These are phyloP conservation scores for Tricholomella constricta DNA, from an alignment of 768 basidiomycete genomes.

Conservation along the genomic window DNA sequence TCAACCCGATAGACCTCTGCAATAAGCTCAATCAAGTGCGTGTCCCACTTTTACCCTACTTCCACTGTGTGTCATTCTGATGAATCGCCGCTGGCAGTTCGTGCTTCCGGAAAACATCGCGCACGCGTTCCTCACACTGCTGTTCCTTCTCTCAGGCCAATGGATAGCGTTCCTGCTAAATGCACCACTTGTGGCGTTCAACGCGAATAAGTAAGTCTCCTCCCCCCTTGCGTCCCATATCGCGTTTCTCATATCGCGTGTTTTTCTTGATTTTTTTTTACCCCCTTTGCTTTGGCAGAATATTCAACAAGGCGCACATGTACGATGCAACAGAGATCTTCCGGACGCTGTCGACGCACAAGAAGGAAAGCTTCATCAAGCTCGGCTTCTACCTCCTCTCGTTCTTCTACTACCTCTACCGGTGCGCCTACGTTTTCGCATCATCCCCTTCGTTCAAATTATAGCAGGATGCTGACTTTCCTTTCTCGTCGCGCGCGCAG, in stretches of 20 bases:
- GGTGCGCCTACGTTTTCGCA: no score
- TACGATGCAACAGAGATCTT: conserved; percentile 99
- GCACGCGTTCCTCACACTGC: conserved; percentile 86
- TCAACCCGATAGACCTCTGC: conserved; percentile 99
- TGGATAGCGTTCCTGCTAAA: conserved; percentile 93
- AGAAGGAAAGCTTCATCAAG: conserved; percentile 95
- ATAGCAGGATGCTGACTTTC: conserved; percentile 3
- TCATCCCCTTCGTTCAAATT: not conserved
- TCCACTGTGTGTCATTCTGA: not conserved
- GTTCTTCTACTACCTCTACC: conserved; percentile 90
- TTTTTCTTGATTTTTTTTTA: not conserved
- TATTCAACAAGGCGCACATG: conserved; percentile 93
- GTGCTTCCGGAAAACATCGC: conserved; percentile 95
- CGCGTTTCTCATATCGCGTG: not conserved
- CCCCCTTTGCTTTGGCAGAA: conserved; percentile 48
- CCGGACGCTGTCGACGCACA: conserved; percentile 89
- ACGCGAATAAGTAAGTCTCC: conserved; percentile 85
- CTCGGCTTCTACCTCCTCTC: conserved; percentile 91
- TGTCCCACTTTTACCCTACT: conserved; percentile 10
- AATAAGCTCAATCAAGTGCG: conserved; percentile 97
- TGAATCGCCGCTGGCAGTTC: conserved; percentile 57
- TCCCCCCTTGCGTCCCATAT: not conserved
- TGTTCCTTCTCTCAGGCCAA: conserved; percentile 96
- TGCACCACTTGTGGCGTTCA: conserved; percentile 83
- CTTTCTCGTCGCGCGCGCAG: conserved; percentile 33